Percentiles rank a stretch among this genome's conserved stretches.
Conservation (phyloP, 768 basidiomycete genomes). For the Xanthoconium purpureum region DNA sequence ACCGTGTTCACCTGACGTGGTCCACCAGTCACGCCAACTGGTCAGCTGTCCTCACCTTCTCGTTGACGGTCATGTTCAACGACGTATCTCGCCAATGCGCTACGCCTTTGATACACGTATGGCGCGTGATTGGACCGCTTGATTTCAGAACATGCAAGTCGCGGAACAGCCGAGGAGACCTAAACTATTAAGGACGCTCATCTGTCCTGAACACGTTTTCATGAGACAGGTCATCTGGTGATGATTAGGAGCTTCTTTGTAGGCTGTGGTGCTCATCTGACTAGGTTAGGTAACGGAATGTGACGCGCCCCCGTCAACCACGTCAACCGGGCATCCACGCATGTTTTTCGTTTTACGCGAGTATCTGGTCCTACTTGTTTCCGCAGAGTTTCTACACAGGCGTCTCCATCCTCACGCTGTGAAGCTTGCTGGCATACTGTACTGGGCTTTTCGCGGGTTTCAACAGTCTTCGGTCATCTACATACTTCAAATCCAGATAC, state of each 20-base stretch:
- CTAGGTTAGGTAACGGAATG: neutral
- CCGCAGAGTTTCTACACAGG: no score
- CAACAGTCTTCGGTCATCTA: no score
- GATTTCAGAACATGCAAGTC: neutral
- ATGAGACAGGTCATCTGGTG: constrained; percentile 12
- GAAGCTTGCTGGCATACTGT: no score
- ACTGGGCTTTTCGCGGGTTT: no score
- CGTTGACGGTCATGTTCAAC: neutral
- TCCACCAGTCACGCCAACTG: neutral
- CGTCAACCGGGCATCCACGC: neutral
- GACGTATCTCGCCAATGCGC: neutral
- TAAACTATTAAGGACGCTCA: constrained; percentile 3
- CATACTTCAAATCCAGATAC: no score
- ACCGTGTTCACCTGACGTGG: constrained; percentile 19
- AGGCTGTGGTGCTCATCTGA: constrained; percentile 8
- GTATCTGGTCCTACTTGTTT: no score
- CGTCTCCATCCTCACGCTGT: no score
- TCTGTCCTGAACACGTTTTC: constrained; percentile 11
- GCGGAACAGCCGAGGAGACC: neutral
- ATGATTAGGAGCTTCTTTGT: neutral
- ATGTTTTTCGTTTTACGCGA: no score
- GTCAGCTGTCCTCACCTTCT: constrained; percentile 14
- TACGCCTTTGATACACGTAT: neutral
- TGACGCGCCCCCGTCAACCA: neutral
- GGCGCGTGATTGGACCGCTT: neutral